Percentiles rank a stretch among this genome's conserved stretches.
Evolutionary conservation across 129 eudicot genomes (phyloP).

Genomic region (Artemisia tridentata): DNA sequence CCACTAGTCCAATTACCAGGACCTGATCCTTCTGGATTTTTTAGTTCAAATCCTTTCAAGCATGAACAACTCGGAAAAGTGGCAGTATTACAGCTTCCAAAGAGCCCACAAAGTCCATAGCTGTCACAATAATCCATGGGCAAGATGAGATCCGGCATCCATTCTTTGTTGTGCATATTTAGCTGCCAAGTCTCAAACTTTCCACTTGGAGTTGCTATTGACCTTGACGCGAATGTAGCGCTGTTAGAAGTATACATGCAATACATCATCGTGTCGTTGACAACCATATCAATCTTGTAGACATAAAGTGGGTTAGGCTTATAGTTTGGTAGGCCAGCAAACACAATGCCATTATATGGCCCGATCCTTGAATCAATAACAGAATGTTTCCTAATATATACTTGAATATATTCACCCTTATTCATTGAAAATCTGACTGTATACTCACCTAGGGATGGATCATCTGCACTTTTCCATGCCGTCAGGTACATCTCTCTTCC

Average conservation of each 20-base stretch:
- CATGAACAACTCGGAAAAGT: constrained; percentile 24
- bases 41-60: constrained; percentile 33
- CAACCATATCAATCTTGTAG: neutral
- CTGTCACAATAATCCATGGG: constrained; percentile 29
- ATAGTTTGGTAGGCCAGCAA: constrained; percentile 17
- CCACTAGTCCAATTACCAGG: constrained; percentile 34
- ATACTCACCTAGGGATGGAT: constrained; percentile 38
- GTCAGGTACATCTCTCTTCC: constrained; percentile 23
- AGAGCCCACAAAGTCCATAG: constrained; percentile 38
- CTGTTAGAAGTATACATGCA: neutral
- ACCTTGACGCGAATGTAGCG: neutral
- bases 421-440: neutral
- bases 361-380: constrained; percentile 27
- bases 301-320: neutral
- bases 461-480: constrained; percentile 37
- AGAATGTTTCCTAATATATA: constrained; percentile 1
- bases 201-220: constrained; percentile 1
- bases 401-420: constrained; percentile 33
- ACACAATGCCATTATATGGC: constrained; percentile 34
- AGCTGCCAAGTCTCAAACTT: constrained; percentile 6
- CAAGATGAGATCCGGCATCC: constrained; percentile 6
- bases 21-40: constrained; percentile 9
- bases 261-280: constrained; percentile 3
- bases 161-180: constrained; percentile 15
- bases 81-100: constrained; percentile 29